phyloP scores from a whole-genome alignment of 805 yeast species.

The Candida maesae region DNA sequence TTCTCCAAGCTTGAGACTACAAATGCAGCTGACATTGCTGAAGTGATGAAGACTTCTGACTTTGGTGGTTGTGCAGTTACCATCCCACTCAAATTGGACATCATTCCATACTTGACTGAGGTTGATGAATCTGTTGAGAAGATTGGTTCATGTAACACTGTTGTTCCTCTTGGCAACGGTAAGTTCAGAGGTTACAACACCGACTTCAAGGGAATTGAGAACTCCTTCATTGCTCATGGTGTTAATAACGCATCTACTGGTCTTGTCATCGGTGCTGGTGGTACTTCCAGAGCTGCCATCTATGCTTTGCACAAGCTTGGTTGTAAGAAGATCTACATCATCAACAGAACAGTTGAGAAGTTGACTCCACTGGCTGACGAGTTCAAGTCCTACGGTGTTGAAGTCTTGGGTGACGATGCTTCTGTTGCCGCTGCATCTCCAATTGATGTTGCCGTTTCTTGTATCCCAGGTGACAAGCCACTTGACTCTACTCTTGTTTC shows the following conservation, averaged over 20 bases:
- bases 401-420: conserved; percentile 46
- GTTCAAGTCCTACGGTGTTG: conserved; percentile 57
- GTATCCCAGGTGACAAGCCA: conserved; percentile 81
- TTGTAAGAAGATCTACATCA: conserved; percentile 67
- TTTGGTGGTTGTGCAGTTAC: conserved; percentile 97
- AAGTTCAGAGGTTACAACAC: conserved; percentile 82
- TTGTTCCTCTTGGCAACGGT: conserved; percentile 49
- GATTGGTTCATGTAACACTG: conserved; percentile 96
- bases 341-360: conserved; percentile 75
- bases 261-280: conserved; percentile 93
- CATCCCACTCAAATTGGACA: conserved; percentile 84
- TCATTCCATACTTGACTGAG: conserved; percentile 60
- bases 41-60: conserved; percentile 42
- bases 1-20: conserved; percentile 68
- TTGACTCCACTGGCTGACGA: conserved; percentile 51
- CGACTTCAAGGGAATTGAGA: conserved; percentile 87
- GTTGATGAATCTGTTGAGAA: conserved; percentile 69
- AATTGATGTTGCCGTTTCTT: conserved; percentile 64
- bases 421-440: conserved; percentile 38
- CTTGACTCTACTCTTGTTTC: conserved; percentile 48
- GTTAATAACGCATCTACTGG: conserved; percentile 48
- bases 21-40: conserved; percentile 53
- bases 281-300: conserved; percentile 93
- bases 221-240: conserved; percentile 63
- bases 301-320: conserved; percentile 81